These are phyloP conservation scores for Beauveria bassiana DNA, from an alignment of 2,329 filamentous ascomycete species.

Conservation along the genomic window DNA sequence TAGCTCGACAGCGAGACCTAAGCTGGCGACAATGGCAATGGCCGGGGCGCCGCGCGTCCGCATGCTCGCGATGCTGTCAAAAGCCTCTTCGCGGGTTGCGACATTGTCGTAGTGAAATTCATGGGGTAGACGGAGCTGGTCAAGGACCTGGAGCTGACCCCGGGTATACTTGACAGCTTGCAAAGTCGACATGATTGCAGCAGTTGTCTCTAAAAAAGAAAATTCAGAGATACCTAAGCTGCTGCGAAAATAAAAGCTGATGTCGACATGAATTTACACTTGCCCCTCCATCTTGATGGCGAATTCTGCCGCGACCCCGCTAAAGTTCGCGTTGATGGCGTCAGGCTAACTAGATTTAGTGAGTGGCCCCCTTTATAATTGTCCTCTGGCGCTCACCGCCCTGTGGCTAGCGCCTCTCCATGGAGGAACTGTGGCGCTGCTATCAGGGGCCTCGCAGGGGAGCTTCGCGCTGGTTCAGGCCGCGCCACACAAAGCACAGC, in stretches of 20 bases:
- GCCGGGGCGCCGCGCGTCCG: conserved; percentile 74
- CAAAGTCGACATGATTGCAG: conserved; percentile 52
- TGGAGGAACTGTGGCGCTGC: neutral
- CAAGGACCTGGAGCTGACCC: conserved; percentile 67
- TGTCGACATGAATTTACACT: neutral
- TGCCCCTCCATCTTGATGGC: conserved; percentile 12
- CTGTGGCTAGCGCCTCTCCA: neutral
- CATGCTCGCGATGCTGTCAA: conserved; percentile 78
- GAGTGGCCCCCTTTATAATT: neutral
- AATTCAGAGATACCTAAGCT: neutral
- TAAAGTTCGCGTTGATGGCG: conserved; percentile 6
- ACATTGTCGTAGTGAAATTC: conserved; percentile 71
- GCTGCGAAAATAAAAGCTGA: neutral
- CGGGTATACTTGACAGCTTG: conserved; percentile 71
- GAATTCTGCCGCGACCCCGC: conserved; percentile 20
- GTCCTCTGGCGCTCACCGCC: neutral
- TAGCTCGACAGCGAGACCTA: conserved; percentile 82
- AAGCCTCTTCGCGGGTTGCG: conserved; percentile 64
- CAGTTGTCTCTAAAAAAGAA: conserved; percentile 31
- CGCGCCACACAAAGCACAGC: neutral
- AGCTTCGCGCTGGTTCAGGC: neutral
- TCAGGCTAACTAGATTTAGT: neutral
- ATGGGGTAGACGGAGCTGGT: conserved; percentile 77
- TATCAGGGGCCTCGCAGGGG: neutral
- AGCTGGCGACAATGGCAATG: conserved; percentile 93